Evolutionary conservation across 148 eudicot species (phyloP).

Genomic region (Rhododendron molle): DNA sequence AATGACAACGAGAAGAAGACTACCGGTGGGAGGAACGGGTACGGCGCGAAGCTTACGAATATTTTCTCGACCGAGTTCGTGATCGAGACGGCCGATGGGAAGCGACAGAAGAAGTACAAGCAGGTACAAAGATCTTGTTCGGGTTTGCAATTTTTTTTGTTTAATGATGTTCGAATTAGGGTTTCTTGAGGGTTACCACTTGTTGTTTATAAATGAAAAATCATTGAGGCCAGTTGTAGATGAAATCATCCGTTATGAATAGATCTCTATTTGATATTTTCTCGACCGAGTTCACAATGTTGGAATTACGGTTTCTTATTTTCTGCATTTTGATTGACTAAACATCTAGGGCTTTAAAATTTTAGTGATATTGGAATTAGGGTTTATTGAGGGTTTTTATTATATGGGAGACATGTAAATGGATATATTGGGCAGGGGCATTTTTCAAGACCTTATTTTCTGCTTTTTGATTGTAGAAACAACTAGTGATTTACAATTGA

Average conservation of each 20-base stretch:
- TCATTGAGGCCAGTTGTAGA: too few relatives aligned
- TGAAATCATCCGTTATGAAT: too few relatives aligned
- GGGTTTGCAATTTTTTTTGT: too few relatives aligned
- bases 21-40: slow-evolving; percentile 96
- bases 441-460: too few relatives aligned
- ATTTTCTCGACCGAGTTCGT: slow-evolving; percentile 86
- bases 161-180: too few relatives aligned
- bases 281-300: too few relatives aligned
- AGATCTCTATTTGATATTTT: too few relatives aligned
- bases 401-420: background rate
- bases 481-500: background rate
- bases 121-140: slow-evolving; percentile 45
- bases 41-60: slow-evolving; percentile 91
- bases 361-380: background rate
- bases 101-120: slow-evolving; percentile 64
- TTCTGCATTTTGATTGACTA: background rate
- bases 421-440: background rate
- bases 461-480: background rate
- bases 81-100: slow-evolving; percentile 93
- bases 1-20: slow-evolving; percentile 83
- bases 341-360: background rate
- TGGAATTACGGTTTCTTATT: too few relatives aligned
- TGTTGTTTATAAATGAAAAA: too few relatives aligned
- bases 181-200: too few relatives aligned
- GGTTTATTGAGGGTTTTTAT: background rate